These are phyloP conservation scores for Penicillium sp. DNA, from an alignment of 2,329 filamentous ascomycete species.

Conservation along the genomic window DNA sequence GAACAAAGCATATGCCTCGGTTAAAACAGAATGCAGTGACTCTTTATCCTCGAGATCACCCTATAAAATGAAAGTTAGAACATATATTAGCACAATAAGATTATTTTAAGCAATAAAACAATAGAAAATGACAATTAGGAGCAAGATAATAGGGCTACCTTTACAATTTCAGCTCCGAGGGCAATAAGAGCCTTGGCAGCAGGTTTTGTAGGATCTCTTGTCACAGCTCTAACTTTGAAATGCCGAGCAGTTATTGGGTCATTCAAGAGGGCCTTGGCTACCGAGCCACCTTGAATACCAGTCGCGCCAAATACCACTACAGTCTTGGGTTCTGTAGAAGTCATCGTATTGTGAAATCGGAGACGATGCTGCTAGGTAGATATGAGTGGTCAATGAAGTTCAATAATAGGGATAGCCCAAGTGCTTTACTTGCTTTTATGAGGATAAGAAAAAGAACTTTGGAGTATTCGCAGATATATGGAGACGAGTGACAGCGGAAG, in stretches of 20 bases:
- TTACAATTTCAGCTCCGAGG: constrained; percentile 50
- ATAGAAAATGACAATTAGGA: background rate
- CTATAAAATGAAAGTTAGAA: constrained; percentile 24
- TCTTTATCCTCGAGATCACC: constrained; percentile 50
- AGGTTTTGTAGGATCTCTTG: constrained; percentile 46
- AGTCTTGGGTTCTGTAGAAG: constrained; percentile 14
- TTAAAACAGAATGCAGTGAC: constrained; percentile 43
- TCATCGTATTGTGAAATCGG: background rate
- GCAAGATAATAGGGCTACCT: constrained; percentile 19
- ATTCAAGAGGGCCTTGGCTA: constrained; percentile 45
- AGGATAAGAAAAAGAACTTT: no score
- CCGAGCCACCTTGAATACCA: constrained; percentile 57
- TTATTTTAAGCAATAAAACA: background rate
- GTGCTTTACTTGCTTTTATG: no score
- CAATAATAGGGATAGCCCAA: no score
- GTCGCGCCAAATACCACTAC: constrained; percentile 58
- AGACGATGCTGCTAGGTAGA: background rate
- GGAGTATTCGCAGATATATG: no score
- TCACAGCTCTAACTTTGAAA: constrained; percentile 54
- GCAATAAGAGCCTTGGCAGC: constrained; percentile 43
- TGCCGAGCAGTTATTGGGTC: constrained; percentile 42
- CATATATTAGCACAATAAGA: background rate
- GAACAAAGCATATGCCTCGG: constrained; percentile 49
- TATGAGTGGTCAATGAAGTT: no score
- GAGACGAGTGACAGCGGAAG: no score